Percentiles rank a stretch among this genome's conserved stretches.
phyloP scores from a whole-genome alignment of 2,329 filamentous ascomycete genomes.

The Chaetomiaceae sp. region DNA sequence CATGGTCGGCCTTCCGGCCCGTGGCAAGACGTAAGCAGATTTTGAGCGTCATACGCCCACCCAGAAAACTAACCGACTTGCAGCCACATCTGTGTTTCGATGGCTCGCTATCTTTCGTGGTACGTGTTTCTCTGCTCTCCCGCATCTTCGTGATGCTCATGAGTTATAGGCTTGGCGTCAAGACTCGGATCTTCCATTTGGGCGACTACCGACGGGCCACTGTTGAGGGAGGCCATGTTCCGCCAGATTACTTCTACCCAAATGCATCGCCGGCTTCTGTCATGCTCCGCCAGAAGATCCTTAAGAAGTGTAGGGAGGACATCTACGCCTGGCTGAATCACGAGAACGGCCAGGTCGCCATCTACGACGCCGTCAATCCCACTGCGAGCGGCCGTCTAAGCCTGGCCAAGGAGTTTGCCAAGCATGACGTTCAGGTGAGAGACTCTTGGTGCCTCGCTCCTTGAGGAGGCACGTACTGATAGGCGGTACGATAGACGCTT shows the following conservation, averaged over 20 bases:
- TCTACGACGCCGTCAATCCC: slow-evolving; percentile 97
- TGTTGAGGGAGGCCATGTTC: slow-evolving; percentile 77
- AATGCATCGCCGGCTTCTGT: slow-evolving; percentile 90
- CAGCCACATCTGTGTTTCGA: slow-evolving; percentile 89
- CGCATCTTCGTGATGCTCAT: slow-evolving; percentile 15
- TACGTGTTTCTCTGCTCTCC: slow-evolving; percentile 35
- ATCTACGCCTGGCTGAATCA: slow-evolving; percentile 96
- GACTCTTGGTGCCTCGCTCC: background rate
- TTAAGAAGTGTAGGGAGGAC: slow-evolving; percentile 95
- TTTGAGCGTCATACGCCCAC: slow-evolving; percentile 16
- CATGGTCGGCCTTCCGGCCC: slow-evolving; percentile 89
- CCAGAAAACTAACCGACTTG: slow-evolving; percentile 12
- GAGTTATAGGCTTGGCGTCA: slow-evolving; percentile 74
- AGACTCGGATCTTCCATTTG: slow-evolving; percentile 95
- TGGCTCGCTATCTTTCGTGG: slow-evolving; percentile 92
- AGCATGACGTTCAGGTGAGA: slow-evolving; percentile 82
- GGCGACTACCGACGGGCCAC: slow-evolving; percentile 94
- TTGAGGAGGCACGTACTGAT: slow-evolving; percentile 10
- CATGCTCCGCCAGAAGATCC: slow-evolving; percentile 91
- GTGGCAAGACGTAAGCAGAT: slow-evolving; percentile 77
- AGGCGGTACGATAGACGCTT: slow-evolving; percentile 59
- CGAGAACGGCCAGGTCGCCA: slow-evolving; percentile 96
- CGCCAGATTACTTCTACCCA: slow-evolving; percentile 96
- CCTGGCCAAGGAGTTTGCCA: slow-evolving; percentile 93
- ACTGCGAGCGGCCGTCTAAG: slow-evolving; percentile 75